phyloP scores from a whole-genome alignment of 257 asterid species.

The Rubia yunnanensis region DNA sequence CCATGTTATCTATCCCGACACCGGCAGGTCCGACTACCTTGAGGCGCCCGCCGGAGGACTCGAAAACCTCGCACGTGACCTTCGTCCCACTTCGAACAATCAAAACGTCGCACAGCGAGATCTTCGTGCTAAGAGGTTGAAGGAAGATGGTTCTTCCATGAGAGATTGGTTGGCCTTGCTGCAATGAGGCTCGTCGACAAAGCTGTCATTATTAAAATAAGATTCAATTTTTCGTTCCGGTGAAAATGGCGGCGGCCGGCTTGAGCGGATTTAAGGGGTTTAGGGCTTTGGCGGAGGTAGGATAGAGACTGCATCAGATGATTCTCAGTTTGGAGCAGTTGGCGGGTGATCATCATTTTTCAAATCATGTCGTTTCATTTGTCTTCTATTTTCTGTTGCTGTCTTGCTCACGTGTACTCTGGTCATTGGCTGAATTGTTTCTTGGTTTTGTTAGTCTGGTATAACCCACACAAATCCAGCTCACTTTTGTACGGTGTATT shows the following conservation, averaged over 20 bases:
- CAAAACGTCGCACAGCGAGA: slow-evolving; percentile 78
- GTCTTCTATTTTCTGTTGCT: too few relatives aligned
- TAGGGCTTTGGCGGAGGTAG: slow-evolving; percentile 11
- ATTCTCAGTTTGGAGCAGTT: too few relatives aligned
- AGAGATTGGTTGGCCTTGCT: slow-evolving; percentile 24
- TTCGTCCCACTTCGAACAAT: slow-evolving; percentile 89
- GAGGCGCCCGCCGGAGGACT: slow-evolving; percentile 75
- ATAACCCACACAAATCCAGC: too few relatives aligned
- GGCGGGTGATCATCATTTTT: too few relatives aligned
- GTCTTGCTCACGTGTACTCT: too few relatives aligned
- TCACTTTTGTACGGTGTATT: too few relatives aligned
- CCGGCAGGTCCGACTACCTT: slow-evolving; percentile 98
- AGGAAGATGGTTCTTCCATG: slow-evolving; percentile 32
- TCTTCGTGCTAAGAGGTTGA: slow-evolving; percentile 55
- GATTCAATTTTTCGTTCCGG: neutral
- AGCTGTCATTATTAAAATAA: slow-evolving; percentile 28
- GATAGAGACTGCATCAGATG: too few relatives aligned
- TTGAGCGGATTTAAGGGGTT: slow-evolving; percentile 6
- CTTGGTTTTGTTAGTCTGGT: too few relatives aligned
- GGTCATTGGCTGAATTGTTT: too few relatives aligned
- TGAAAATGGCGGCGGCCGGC: too few relatives aligned
- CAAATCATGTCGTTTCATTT: too few relatives aligned
- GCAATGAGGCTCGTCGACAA: slow-evolving; percentile 28
- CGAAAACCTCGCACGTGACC: slow-evolving; percentile 78
- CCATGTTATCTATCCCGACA: slow-evolving; percentile 92